Evolutionary conservation across 2,329 filamentous ascomycete species (phyloP), one percentile per base, ranked within the genome.

Genomic region (Exophiala sp.): DNA sequence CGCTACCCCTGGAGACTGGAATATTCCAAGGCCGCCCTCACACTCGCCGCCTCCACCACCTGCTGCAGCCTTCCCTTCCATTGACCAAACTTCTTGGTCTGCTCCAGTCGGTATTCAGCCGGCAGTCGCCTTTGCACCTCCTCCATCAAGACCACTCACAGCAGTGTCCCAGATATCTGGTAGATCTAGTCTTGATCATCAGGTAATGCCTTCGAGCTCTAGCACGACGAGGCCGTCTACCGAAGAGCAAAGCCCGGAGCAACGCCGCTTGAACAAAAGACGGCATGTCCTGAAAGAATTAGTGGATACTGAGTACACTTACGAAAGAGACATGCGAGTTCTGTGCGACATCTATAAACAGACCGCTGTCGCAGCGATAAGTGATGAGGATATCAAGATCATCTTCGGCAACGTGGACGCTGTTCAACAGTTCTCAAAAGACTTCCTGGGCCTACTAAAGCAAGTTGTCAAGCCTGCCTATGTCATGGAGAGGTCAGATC

Each of bases 261-360:
- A 81, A 56, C 86, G 87, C 56, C 84, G 88, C n/a, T 76, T 97
- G 7, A 82, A 83, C 46, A 88, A 92, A 67, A 87, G 94, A 16
- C 84, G 87, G 50, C 84, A 95, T 68, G 84, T 95, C 44, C 87
- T 97, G 65, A 91, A 92, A 66, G 94, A 99, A 70, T 77, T 99
- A 35, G 81, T 96, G 42, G 91, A 96, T 65, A 99, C 94, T 0
- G 94, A 99, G 68, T 85, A 90, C 44, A 85, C 87, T 5, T 97
- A 95, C 71, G 85, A 95, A 52, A 84, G 90, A 60, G 94, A 99
- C 69, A 92, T 99, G 89, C 96, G 91, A 68, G 92, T 99, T 49
- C 87, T 96, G 2, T 90, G 95, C 66, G 91, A 97, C 66, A 97
- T 99, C 50, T 99, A 97, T 78, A 95, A 95, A 71, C 91, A 89